A percentile compares a stretch with the other conserved stretches of the same genome.
phyloP scores from a whole-genome alignment of 2,329 filamentous ascomycete species.

The Xylaria sp. region DNA sequence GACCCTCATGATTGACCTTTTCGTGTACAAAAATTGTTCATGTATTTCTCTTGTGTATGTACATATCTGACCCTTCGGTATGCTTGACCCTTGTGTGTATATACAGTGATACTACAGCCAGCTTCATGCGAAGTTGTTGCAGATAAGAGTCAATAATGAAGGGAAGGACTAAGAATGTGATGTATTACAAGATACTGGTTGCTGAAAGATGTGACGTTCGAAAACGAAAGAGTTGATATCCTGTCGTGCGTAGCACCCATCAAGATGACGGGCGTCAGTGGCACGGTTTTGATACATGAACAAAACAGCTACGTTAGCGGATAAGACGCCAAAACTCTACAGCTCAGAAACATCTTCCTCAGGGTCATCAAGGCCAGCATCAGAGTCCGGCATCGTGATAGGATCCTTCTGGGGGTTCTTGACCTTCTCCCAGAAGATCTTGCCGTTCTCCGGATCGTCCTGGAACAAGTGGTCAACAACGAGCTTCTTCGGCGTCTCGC shows the following conservation, averaged over 20 bases:
- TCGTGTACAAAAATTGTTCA: too few species aligned
- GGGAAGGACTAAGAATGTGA: neutral
- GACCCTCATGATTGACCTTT: too few species aligned
- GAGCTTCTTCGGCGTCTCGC: conserved; percentile 62
- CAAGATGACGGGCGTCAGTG: neutral
- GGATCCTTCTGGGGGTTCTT: conserved; percentile 57
- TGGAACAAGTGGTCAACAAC: conserved; percentile 63
- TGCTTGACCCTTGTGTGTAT: too few species aligned
- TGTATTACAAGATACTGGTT: neutral
- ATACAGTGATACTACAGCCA: too few species aligned
- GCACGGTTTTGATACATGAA: neutral
- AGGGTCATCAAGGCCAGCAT: neutral
- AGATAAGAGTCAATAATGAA: neutral
- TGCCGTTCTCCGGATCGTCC: conserved; percentile 53
- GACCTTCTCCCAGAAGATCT: conserved; percentile 58
- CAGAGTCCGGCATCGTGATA: conserved; percentile 36
- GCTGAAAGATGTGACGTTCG: neutral
- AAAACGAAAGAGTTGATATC: neutral
- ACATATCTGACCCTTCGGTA: too few species aligned
- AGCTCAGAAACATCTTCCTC: conserved; percentile 17
- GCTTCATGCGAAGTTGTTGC: too few species aligned
- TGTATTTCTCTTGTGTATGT: too few species aligned
- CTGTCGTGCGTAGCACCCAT: neutral
- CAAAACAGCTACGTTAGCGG: neutral
- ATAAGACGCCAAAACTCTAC: conserved; percentile 9